phyloP scores from a whole-genome alignment of 192 early-diverging fungal genomes.

The Backusella australiensis region DNA sequence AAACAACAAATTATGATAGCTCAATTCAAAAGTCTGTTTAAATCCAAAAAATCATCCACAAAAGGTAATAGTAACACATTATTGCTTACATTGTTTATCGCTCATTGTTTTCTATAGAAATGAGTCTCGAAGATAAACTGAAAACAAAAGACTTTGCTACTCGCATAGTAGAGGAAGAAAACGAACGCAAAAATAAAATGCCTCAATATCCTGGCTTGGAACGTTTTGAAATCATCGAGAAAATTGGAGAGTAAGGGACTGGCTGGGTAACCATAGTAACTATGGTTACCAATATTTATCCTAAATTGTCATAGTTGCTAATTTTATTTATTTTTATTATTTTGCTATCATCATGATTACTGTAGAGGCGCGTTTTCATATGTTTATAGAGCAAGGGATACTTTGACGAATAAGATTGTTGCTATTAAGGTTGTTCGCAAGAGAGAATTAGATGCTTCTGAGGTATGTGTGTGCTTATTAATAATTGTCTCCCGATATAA shows the following conservation, averaged over 20 bases:
- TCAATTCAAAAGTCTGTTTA: slow-evolving; percentile 12
- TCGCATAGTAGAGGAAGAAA: slow-evolving; percentile 52
- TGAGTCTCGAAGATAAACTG: background rate
- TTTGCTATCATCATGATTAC: background rate
- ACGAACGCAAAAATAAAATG: slow-evolving; percentile 44
- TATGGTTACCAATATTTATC: background rate
- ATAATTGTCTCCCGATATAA: background rate
- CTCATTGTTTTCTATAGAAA: slow-evolving; percentile 5
- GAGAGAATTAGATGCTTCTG: slow-evolving; percentile 63
- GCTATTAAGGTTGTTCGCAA: slow-evolving; percentile 86
- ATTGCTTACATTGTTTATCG: background rate
- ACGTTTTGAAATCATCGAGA: slow-evolving; percentile 53
- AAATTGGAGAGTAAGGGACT: slow-evolving; percentile 68
- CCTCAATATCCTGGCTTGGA: slow-evolving; percentile 60
- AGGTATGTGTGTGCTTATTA: slow-evolving; percentile 40
- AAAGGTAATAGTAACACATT: slow-evolving; percentile 1
- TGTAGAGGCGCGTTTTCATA: slow-evolving; percentile 83
- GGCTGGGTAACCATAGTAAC: background rate
- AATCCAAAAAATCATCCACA: background rate
- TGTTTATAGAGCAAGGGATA: slow-evolving; percentile 75
- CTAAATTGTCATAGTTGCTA: background rate
- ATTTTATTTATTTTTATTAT: slow-evolving; percentile 16
- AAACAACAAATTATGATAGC: background rate
- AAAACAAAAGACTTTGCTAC: slow-evolving; percentile 41
- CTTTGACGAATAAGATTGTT: slow-evolving; percentile 62